Base-by-base conservation (phyloP, 169 alveolate genomes). In the Plasmodium reichenowi region DNA sequence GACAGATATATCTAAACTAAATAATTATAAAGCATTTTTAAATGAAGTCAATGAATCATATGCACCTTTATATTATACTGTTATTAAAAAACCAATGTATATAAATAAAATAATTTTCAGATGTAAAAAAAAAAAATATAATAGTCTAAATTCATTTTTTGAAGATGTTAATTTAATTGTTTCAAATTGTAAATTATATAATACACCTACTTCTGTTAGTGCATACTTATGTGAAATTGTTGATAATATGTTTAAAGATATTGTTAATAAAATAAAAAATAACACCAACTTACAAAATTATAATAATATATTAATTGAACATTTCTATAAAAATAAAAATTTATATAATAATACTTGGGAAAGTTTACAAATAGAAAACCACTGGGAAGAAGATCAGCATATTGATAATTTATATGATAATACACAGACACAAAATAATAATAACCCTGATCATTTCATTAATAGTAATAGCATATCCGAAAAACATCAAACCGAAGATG, bases 1-100 rank as follows among this genome's bases (percentile, higher is more conserved):
- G 91, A 32, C 20, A 0, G 58, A 72, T 12, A 70, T 83, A 17
- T 58, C 91, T 43, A 24, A 67, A n/a, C 67, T 68, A 45, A 7
- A 43, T 29, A 68, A 71, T 26, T 83, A 83, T 52, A 83, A 83
- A 83, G 74, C 91, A 12, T 83, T 83, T 72, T 72, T 83, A 70
- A 83, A 83, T 72, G 86, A 83, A 83, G 91, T 83, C 4, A 83
- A 83, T 26, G 91, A 83, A 83, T 68, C 74, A 6, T 83, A 83
- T 60, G 91, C 91, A 48, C 91, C 91, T 22, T 56, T 83, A 74
- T 83, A 83, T 62, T 83, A 83, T 73, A 83, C 70, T 43, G 80
- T 83, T 38, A 63, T 83, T 54, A 60, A 83, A 43, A 83, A 83
- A 8, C 91, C 91, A 32, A 83, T 83, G 91, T 83, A 83, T 54